These are phyloP conservation scores for Boletellus ananiceps DNA, from an alignment of 768 basidiomycete genomes.

Conservation along the genomic window DNA sequence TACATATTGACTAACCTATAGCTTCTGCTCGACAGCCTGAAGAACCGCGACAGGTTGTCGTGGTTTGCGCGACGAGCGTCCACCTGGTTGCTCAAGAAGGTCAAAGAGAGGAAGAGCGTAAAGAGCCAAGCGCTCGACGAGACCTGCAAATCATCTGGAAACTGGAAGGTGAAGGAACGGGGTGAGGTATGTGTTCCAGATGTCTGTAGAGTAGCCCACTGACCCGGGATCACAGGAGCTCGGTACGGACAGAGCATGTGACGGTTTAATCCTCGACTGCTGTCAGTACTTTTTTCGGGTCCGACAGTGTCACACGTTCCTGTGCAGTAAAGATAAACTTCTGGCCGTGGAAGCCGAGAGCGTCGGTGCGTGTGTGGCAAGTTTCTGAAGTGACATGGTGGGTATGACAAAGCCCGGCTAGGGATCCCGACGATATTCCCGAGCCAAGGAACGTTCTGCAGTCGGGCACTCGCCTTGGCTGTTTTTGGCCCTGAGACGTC, in stretches of 20 bases:
- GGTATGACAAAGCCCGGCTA: constrained; percentile 15
- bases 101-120: constrained; percentile 51
- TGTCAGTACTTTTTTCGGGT: constrained; percentile 52
- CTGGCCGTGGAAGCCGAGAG: constrained; percentile 51
- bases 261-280: constrained; percentile 72
- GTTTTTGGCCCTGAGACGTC: constrained; percentile 42
- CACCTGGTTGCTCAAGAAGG: constrained; percentile 59
- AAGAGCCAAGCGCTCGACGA: constrained; percentile 61
- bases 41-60: constrained; percentile 39
- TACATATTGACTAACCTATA: not conserved
- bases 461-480: constrained; percentile 46
- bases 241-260: constrained; percentile 47
- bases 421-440: constrained; percentile 25
- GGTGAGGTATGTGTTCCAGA: constrained; percentile 36
- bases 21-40: constrained; percentile 29
- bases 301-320: constrained; percentile 43
- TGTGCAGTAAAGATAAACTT: constrained; percentile 70
- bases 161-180: constrained; percentile 51
- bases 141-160: constrained; percentile 55
- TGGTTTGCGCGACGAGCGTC: constrained; percentile 71
- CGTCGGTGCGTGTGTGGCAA: constrained; percentile 33
- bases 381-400: not conserved
- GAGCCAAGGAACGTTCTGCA: constrained; percentile 39
- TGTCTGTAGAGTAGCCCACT: not conserved
- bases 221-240: constrained; percentile 14